A percentile compares a stretch with the other conserved stretches of the same genome.
Evolutionary conservation across 2,329 filamentous ascomycete species (phyloP).

Genomic region (Calonectria pauciramosa): DNA sequence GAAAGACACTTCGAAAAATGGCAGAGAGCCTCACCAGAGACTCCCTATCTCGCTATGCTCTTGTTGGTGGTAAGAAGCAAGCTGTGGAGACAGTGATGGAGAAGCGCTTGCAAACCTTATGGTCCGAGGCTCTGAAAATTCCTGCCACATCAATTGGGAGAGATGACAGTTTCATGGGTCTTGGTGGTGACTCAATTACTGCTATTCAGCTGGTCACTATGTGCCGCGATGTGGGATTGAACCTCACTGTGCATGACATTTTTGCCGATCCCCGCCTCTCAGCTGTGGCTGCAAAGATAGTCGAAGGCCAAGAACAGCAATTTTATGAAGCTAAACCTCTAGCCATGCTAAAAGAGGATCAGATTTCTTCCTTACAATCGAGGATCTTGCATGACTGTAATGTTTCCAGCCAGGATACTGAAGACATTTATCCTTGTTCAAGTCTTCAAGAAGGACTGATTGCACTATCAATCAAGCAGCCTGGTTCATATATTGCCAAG

Average conservation of each 20-base stretch:
- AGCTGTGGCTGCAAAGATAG: conserved; percentile 31
- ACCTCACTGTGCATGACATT: conserved; percentile 59
- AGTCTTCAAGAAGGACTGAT: conserved; percentile 12
- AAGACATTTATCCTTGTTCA: conserved; percentile 27
- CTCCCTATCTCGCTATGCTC: neutral
- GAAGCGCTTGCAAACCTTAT: neutral
- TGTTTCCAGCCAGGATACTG: conserved; percentile 40
- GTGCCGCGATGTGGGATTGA: conserved; percentile 54
- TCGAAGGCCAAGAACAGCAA: neutral
- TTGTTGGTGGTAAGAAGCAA: neutral
- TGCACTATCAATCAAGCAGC: neutral
- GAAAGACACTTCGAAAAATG: neutral
- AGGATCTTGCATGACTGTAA: neutral
- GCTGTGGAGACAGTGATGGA: neutral
- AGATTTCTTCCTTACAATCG: neutral
- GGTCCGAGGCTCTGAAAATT: neutral
- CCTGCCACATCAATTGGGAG: neutral
- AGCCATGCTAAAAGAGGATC: neutral
- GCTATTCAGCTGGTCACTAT: conserved; percentile 65
- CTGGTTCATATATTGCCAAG: conserved; percentile 10
- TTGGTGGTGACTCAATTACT: conserved; percentile 59
- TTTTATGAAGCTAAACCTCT: neutral
- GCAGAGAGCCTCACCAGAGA: neutral
- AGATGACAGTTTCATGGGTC: neutral
- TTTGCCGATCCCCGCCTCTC: conserved; percentile 46